Evolutionary conservation across 495 filamentous ascomycete species (phyloP).

Genomic region (Pyrenula aspistea): DNA sequence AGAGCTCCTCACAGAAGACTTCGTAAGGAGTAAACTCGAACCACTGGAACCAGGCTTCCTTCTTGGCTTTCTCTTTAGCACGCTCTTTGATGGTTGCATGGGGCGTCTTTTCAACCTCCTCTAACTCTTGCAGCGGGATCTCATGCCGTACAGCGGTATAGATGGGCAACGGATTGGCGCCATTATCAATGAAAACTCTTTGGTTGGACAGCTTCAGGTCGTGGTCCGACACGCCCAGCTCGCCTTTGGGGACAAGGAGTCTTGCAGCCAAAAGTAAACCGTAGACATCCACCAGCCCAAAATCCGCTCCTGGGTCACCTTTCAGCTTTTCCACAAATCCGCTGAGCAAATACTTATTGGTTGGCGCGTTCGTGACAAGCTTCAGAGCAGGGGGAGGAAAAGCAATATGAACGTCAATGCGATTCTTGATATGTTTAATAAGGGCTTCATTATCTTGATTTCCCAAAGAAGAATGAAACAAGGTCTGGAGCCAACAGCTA

Average conservation of each 20-base stretch:
- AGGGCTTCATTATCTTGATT: conserved; percentile 48
- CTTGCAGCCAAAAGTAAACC: conserved; percentile 74
- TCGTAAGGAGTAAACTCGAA: conserved; percentile 95
- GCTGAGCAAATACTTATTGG: conserved; percentile 81
- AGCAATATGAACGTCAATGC: conserved; percentile 78
- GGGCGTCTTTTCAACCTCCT: conserved; percentile 18
- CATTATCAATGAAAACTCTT: conserved; percentile 53
- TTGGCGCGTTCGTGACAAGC: conserved; percentile 67
- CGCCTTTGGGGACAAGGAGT: conserved; percentile 73
- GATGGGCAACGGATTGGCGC: conserved; percentile 78
- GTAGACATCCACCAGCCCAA: conserved; percentile 87
- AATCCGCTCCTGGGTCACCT: conserved; percentile 66
- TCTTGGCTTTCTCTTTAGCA: conserved; percentile 49
- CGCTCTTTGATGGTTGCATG: conserved; percentile 30
- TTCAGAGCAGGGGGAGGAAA: conserved; percentile 75
- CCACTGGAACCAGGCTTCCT: conserved; percentile 93
- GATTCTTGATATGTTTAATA: conserved; percentile 73
- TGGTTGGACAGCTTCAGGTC: conserved; percentile 90
- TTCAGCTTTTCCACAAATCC: conserved; percentile 83
- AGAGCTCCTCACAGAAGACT: conserved; percentile 86
- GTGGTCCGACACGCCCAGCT: conserved; percentile 56
- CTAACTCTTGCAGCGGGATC: conserved; percentile 54
- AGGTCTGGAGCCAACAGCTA: conserved; percentile 85
- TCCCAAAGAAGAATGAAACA: conserved; percentile 80
- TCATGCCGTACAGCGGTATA: conserved; percentile 94